Evolutionary conservation across 2,329 filamentous ascomycete species (phyloP).

Genomic region (Rhytidhysteron rufulum): DNA sequence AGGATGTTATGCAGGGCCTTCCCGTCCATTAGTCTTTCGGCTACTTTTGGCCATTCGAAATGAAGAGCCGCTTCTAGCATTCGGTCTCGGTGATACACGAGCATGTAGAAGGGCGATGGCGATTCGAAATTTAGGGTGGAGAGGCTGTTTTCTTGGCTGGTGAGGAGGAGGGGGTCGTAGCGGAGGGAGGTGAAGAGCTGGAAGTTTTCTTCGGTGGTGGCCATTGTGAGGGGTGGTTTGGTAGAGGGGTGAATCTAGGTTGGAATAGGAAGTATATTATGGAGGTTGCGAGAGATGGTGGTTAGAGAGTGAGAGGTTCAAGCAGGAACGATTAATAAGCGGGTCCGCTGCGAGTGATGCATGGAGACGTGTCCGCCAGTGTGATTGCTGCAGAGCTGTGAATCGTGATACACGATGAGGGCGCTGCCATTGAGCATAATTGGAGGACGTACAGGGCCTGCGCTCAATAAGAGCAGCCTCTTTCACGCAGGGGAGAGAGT

Average conservation of each 20-base stretch:
- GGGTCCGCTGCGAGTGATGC: neutral
- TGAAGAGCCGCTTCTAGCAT: constrained; percentile 59
- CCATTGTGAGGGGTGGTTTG: constrained; percentile 13
- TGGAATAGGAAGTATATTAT: neutral
- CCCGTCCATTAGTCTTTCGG: constrained; percentile 30
- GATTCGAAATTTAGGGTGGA: constrained; percentile 45
- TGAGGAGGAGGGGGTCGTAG: constrained; percentile 34
- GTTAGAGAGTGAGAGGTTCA: neutral
- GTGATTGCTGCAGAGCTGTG: neutral
- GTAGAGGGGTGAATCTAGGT: neutral
- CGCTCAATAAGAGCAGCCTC: neutral
- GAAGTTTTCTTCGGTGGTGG: constrained; percentile 19
- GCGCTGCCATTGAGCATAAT: neutral
- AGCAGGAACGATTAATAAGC: neutral
- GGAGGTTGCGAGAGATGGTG: neutral
- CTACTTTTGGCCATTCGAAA: constrained; percentile 44
- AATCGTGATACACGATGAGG: neutral
- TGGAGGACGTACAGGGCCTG: neutral
- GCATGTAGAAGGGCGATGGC: constrained; percentile 70
- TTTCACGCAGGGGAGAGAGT: neutral
- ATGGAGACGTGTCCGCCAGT: neutral
- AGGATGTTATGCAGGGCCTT: constrained; percentile 28
- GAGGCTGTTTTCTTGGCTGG: constrained; percentile 43
- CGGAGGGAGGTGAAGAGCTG: constrained; percentile 38
- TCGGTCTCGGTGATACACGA: constrained; percentile 73